phyloP scores from a whole-genome alignment of 257 asterid genomes.

The Jasminum sambac region DNA sequence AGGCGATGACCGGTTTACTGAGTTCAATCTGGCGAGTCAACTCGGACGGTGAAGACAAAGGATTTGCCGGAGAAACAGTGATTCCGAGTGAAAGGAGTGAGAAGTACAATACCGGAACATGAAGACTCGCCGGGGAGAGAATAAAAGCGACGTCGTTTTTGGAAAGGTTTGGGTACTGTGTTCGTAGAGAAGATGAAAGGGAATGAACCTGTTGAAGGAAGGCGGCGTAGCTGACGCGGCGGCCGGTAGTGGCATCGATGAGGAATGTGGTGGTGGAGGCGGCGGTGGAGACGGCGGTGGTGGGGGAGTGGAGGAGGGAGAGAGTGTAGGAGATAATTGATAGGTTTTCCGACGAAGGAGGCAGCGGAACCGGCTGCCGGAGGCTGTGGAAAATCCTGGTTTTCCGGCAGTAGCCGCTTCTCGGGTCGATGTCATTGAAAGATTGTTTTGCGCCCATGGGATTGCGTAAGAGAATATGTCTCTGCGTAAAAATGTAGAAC shows the following conservation, averaged over 20 bases:
- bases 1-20: slow-evolving; percentile 52
- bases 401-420: slow-evolving; percentile 46
- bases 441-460: slow-evolving; percentile 39
- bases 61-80: slow-evolving; percentile 75
- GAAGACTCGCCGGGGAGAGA: slow-evolving; percentile 68
- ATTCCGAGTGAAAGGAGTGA: slow-evolving; percentile 71
- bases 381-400: slow-evolving; percentile 62
- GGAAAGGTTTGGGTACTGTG: slow-evolving; percentile 47
- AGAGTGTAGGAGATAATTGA: slow-evolving; percentile 50
- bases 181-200: slow-evolving; percentile 52
- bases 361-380: slow-evolving; percentile 55
- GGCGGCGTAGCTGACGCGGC: slow-evolving; percentile 45
- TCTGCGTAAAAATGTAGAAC: neutral
- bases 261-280: slow-evolving; percentile 63
- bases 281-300: slow-evolving; percentile 40
- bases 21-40: slow-evolving; percentile 54
- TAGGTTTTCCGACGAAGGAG: slow-evolving; percentile 51
- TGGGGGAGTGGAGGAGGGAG: slow-evolving; percentile 52
- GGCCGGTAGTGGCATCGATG: slow-evolving; percentile 58
- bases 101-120: slow-evolving; percentile 73
- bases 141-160: slow-evolving; percentile 66
- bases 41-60: slow-evolving; percentile 61
- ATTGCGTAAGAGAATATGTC: neutral
- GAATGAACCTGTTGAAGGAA: slow-evolving; percentile 55
- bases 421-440: slow-evolving; percentile 32